These are phyloP conservation scores for Trifolium pratense DNA, from an alignment of 306 rosid species.

Conservation along the genomic window DNA sequence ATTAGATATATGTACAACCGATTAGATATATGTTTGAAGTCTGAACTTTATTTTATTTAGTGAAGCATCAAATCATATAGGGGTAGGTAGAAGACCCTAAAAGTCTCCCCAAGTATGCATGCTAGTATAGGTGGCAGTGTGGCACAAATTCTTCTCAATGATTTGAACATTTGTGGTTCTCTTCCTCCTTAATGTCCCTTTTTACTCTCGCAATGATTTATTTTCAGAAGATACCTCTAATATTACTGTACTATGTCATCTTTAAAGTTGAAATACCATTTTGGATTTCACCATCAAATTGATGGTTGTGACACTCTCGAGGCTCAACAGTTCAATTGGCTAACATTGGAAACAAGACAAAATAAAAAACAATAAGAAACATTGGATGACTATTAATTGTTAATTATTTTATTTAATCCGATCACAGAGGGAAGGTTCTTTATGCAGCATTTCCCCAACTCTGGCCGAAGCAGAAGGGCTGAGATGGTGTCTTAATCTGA, in stretches of 20 bases:
- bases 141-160: constrained; percentile 39
- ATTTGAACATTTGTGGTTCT: constrained; percentile 40
- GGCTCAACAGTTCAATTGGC: neutral
- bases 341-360: neutral
- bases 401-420: neutral
- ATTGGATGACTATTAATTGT: neutral
- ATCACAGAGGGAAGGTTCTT: neutral
- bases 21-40: constrained; percentile 33
- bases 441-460: neutral
- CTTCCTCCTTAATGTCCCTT: constrained; percentile 28
- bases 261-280: constrained; percentile 28
- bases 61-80: constrained; percentile 41
- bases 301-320: constrained; percentile 12
- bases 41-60: constrained; percentile 15
- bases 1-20: too few relatives aligned
- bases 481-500: neutral
- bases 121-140: constrained; percentile 27
- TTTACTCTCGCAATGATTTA: constrained; percentile 12
- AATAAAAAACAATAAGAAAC: too few relatives aligned
- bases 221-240: constrained; percentile 27
- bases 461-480: neutral
- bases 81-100: constrained; percentile 41
- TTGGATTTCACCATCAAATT: constrained; percentile 18
- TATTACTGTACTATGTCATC: constrained; percentile 22
- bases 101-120: constrained; percentile 40